These are phyloP conservation scores for Micractinium sp. DNA, from an alignment of 139 green algal species.

Conservation along the genomic window DNA sequence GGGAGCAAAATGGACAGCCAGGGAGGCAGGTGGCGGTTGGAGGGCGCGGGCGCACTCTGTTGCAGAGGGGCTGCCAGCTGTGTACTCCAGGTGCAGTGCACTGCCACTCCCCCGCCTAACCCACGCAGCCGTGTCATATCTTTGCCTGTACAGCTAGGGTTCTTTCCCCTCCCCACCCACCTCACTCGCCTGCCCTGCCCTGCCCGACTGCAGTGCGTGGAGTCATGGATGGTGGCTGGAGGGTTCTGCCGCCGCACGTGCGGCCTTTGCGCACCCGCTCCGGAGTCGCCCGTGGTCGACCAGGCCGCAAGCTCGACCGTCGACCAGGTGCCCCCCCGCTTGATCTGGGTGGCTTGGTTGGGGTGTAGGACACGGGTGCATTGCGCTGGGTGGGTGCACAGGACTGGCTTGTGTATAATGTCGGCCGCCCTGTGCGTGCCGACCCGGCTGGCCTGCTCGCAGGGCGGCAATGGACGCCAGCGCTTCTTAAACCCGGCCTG, in stretches of 20 bases:
- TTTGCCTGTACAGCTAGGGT: background rate
- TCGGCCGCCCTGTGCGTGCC: no score
- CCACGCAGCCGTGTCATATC: no score
- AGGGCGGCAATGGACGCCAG: no score
- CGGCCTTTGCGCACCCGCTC: background rate
- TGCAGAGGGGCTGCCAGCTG: background rate
- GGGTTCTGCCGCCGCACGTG: conserved; percentile 28
- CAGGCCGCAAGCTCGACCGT: no score
- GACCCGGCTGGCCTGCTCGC: no score
- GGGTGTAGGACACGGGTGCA: background rate
- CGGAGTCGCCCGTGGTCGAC: background rate
- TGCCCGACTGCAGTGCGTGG: background rate
- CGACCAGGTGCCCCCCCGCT: no score
- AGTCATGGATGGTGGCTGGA: background rate
- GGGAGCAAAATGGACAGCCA: no score
- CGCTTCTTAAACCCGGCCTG: no score
- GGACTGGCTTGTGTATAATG: no score
- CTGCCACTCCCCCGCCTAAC: background rate
- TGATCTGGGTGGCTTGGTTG: no score
- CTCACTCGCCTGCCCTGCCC: background rate
- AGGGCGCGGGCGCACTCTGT: background rate
- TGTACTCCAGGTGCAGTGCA: background rate
- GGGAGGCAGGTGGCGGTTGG: background rate
- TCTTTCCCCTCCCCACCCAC: background rate
- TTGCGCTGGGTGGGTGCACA: no score